These are phyloP conservation scores for Salmacisia buchloeana DNA, from an alignment of 1,284 basidiomycete species.

Conservation along the genomic window DNA sequence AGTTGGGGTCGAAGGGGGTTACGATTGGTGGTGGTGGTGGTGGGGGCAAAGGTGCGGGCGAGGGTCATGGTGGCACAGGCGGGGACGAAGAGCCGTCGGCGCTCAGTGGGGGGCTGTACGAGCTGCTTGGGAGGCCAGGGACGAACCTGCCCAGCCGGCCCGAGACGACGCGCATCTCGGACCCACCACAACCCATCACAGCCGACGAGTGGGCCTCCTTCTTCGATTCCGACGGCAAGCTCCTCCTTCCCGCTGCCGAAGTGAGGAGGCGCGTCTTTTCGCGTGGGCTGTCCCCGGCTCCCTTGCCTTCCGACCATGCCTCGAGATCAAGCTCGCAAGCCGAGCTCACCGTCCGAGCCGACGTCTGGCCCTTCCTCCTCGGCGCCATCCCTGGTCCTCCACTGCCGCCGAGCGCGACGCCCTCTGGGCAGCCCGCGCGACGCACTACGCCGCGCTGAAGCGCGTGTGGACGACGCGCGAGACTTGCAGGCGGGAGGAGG, in stretches of 20 bases:
- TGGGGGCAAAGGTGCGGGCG: no score
- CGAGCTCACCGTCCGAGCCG: slow-evolving; percentile 16
- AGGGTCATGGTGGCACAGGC: neutral
- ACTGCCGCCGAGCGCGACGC: slow-evolving; percentile 29
- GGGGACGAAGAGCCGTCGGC: slow-evolving; percentile 16
- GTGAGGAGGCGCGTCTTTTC: slow-evolving; percentile 37
- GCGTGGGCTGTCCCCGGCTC: slow-evolving; percentile 25
- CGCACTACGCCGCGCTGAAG: slow-evolving; percentile 26
- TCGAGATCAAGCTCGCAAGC: neutral
- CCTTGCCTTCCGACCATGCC: neutral
- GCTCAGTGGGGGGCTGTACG: slow-evolving; percentile 14
- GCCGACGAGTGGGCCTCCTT: slow-evolving; percentile 28
- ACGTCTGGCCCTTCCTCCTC: slow-evolving; percentile 83
- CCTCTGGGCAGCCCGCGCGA: slow-evolving; percentile 18
- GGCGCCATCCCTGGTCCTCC: slow-evolving; percentile 74
- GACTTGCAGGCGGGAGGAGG: neutral
- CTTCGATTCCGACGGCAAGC: slow-evolving; percentile 25
- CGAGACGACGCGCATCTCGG: neutral
- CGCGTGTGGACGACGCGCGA: slow-evolving; percentile 19
- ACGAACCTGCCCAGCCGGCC: neutral
- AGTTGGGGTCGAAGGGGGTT: neutral
- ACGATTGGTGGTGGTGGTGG: neutral
- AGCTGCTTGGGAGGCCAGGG: slow-evolving; percentile 10
- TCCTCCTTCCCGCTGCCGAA: slow-evolving; percentile 16
- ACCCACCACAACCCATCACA: slow-evolving; percentile 14